Evolutionary conservation across 116 monocot genomes (phyloP).

Genomic region (Thalassia testudinum): DNA sequence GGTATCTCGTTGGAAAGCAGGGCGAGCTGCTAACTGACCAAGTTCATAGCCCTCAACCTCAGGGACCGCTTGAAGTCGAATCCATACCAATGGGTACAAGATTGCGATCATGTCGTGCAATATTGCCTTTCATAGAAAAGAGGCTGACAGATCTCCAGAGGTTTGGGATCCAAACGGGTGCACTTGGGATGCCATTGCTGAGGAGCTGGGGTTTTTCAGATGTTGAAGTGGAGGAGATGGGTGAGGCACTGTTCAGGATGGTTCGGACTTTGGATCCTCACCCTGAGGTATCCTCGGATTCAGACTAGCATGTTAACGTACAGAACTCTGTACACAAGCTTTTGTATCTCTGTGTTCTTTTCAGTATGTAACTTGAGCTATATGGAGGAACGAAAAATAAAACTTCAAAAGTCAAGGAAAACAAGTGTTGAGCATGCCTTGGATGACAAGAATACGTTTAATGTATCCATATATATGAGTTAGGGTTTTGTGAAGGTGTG

Average conservation of each 20-base stretch:
- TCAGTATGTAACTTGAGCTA: no score
- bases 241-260: conserved; percentile 43
- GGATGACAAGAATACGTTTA: no score
- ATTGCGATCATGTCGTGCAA: conserved; percentile 53
- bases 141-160: conserved; percentile 31
- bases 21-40: conserved; percentile 29
- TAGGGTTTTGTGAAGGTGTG: no score
- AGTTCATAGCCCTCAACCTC: conserved; percentile 3
- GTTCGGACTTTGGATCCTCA: conserved; percentile 24
- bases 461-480: no score
- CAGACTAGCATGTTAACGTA: conserved; percentile 22
- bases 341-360: no score
- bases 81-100: conserved; percentile 77
- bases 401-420: no score
- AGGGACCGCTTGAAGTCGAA: conserved; percentile 54
- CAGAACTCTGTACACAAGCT: no score
- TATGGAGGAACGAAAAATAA: no score
- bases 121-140: conserved; percentile 59
- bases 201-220: conserved; percentile 61
- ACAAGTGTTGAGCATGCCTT: no score
- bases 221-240: conserved; percentile 79
- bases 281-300: conserved; percentile 35
- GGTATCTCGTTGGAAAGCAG: conserved; percentile 26
- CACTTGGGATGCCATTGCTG: conserved; percentile 39
- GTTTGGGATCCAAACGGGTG: conserved; percentile 49